Conservation (phyloP, 2,329 filamentous ascomycete species). For the Drechslerella stenobrocha region DNA sequence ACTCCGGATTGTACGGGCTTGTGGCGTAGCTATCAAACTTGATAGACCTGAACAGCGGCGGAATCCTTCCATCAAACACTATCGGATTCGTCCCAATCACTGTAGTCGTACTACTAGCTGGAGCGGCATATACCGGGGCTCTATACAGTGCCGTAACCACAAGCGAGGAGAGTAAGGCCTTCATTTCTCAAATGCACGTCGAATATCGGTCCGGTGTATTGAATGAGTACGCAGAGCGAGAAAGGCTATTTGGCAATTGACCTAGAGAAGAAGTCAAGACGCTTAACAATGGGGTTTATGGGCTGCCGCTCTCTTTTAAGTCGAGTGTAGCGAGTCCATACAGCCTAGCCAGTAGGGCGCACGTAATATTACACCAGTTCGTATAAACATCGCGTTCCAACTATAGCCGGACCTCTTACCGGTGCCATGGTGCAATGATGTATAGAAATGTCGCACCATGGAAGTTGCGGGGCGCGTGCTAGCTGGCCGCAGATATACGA, state of each 20-base stretch:
- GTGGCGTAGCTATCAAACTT: slow-evolving; percentile 49
- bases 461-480: slow-evolving; percentile 13
- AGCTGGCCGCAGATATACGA: slow-evolving; percentile 21
- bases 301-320: no score
- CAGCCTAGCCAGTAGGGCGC: no score
- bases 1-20: slow-evolving; percentile 50
- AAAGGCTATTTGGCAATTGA: no score
- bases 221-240: no score
- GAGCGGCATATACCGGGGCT: slow-evolving; percentile 8
- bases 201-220: slow-evolving; percentile 1
- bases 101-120: slow-evolving; percentile 13
- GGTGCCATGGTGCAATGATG: not conserved
- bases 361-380: no score
- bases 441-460: not conserved
- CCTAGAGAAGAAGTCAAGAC: no score
- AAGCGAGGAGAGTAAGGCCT: slow-evolving; percentile 19
- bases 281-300: no score
- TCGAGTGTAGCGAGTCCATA: no score
- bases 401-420: not conserved
- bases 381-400: no score
- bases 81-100: slow-evolving; percentile 43
- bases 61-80: slow-evolving; percentile 51
- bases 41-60: slow-evolving; percentile 30
- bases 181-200: slow-evolving; percentile 21
- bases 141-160: slow-evolving; percentile 13